phyloP scores from a whole-genome alignment of 768 basidiomycete genomes.

The Pleurotus eryngii region DNA sequence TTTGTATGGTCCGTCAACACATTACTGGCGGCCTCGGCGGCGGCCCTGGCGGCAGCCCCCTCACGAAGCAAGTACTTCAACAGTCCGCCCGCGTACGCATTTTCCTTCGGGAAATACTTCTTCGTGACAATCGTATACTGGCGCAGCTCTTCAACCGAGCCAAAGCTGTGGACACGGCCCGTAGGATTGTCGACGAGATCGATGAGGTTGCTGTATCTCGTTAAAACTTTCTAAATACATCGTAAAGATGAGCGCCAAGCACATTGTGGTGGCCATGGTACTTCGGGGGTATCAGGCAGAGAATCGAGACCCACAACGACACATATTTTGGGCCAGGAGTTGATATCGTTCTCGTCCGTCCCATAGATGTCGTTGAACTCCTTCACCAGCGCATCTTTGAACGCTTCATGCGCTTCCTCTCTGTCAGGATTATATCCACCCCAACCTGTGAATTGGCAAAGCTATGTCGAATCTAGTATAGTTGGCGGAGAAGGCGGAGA shows the following conservation, averaged over 20 bases:
- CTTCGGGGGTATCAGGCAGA: conserved; percentile 20
- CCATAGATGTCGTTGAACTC: conserved; percentile 33
- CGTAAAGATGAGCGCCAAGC: too few relatives aligned
- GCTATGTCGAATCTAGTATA: conserved; percentile 13
- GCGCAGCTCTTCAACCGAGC: conserved; percentile 22
- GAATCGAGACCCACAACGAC: conserved; percentile 22
- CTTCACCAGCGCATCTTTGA: conserved; percentile 24
- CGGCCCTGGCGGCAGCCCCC: too few relatives aligned
- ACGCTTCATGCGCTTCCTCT: conserved; percentile 14
- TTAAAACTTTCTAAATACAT: conserved; percentile 20
- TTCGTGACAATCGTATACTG: conserved; percentile 22
- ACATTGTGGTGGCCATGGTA: background rate
- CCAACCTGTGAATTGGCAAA: conserved; percentile 13
- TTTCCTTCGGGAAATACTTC: conserved; percentile 29
- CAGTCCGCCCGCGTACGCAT: conserved; percentile 27
- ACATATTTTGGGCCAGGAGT: background rate
- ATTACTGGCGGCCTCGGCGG: too few relatives aligned
- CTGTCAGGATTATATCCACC: conserved; percentile 2
- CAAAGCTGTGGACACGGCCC: conserved; percentile 15
- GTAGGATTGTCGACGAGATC: conserved; percentile 27
- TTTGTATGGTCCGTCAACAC: too few relatives aligned
- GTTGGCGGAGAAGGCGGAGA: conserved; percentile 8
- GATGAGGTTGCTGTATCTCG: conserved; percentile 34
- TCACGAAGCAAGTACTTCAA: conserved; percentile 28
- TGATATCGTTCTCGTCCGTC: conserved; percentile 23